Evolutionary conservation across 2,329 filamentous ascomycete genomes (phyloP), one percentile per base, ranked within the genome.

Genomic region (Fusarium drepaniforme): DNA sequence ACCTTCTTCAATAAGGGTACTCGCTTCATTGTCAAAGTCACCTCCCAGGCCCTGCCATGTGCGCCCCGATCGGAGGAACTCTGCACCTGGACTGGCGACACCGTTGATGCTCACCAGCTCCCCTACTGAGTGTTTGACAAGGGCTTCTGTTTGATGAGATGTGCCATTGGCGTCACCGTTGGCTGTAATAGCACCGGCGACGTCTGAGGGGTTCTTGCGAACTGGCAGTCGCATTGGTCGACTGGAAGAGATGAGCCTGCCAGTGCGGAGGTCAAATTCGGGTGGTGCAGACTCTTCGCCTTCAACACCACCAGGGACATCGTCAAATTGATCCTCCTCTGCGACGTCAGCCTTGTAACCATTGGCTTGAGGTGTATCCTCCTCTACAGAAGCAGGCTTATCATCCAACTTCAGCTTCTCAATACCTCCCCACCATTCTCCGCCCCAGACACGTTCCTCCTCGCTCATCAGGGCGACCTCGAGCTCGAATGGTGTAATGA

Each of bases 401-500:
- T 75, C 78, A 6, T 80, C 79, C 15, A 88, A 84, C 58, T 93
- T 86, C 18, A 97, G 84, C 25, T 88, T 90, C 78, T 95, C 92
- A 71, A 97, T 97, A 71, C 97, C 94, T 11, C 93, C 94, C 85
- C 93, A 93, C 97, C 97, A 98, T 77, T 93, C 91, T 1, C 93
- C 93, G 0, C 93, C 94, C 95, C 96, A 98, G 1, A 96, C 86
- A 68, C 96, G 89, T 80, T 93, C 90, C 37, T 91, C 89, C 80
- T 98, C 96, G 16, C 89, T 88, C 83, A 91, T 88, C 71, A 99
- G 84, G 5, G 94, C 94, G 57, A 98, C 85, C 64, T 91, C 92
- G 66, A 98, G 86, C 86, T 99, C 97, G 81, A 97, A 98, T 0
- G 96, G 96, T n/a, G 97, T 99, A 46, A 98, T 91, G 12, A 98